These are phyloP conservation scores for Stentor roeselii DNA, from an alignment of 73 alveolate genomes.

Conservation along the genomic window DNA sequence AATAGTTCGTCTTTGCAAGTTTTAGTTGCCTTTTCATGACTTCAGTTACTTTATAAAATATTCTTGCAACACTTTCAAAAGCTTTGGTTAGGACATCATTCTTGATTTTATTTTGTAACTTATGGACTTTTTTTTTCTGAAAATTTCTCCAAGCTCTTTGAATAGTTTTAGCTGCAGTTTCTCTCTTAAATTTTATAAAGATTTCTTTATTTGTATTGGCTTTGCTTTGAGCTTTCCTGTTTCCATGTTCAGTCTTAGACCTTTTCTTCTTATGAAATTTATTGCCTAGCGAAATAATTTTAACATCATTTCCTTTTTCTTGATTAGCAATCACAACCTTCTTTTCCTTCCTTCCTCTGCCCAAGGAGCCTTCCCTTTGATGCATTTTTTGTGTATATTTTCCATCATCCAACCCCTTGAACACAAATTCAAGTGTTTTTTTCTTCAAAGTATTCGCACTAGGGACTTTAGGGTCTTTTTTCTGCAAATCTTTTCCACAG, in stretches of 20 bases:
- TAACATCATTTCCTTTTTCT: neutral
- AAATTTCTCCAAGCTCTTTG: constrained; percentile 3
- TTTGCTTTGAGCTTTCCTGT: neutral
- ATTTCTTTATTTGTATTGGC: neutral
- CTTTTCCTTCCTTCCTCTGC: neutral
- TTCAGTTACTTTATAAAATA: too few species aligned
- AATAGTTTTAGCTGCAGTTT: neutral
- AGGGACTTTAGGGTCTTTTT: neutral
- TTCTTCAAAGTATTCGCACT: neutral
- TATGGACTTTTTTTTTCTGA: too few species aligned
- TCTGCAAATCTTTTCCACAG: neutral
- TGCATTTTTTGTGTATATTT: too few species aligned
- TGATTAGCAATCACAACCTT: neutral
- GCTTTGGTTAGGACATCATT: too few species aligned
- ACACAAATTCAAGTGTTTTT: neutral
- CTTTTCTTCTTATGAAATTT: neutral
- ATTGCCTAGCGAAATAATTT: neutral
- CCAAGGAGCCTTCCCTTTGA: neutral
- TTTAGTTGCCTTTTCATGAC: too few species aligned
- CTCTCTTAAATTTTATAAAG: neutral
- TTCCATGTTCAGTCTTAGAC: neutral
- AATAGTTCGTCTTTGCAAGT: too few species aligned
- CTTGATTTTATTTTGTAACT: too few species aligned
- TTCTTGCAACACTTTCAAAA: too few species aligned
- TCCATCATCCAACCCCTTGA: neutral